Evolutionary conservation across 805 yeast genomes (phyloP), one percentile per base, ranked within the genome.

Genomic region (Kluyveromyces nonfermentans): DNA sequence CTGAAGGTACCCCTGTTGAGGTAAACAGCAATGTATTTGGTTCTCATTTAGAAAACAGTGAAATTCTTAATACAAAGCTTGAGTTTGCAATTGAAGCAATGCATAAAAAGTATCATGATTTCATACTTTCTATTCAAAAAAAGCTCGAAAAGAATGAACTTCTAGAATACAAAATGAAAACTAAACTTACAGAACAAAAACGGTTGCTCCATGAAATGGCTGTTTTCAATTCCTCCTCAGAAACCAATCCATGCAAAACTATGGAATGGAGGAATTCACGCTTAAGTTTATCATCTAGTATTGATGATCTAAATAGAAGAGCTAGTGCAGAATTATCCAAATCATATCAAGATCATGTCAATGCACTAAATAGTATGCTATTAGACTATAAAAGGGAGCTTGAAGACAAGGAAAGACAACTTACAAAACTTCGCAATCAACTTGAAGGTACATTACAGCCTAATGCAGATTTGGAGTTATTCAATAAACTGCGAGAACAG

Each of bases 101-200:
- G 35, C 64, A 59, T 42, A 51, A 55, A 22, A 57, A 56, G 32
- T 60, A 60, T 43, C 62, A 54, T 16, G 48, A 49, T 15, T 60
- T 59, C 40, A 46, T 60, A n/a, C 52, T 48, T 17, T 50, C 57
- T 10, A 50, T 60, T 15, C 47, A 54, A 31, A 18, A 37, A 19
- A 59, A 58, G 37, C 39, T 60, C 16, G 49, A 44, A 21, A 40
- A 47, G 17, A 47, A 59, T 36, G 46, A 52, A 7, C 37, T 46
- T 12, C 38, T 54, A 40, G 59, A 53, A 40, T 35, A 40, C 31
- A 14, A 41, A 12, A 39, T 57, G 50, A 47, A 46, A 16, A 36
- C 38, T n/a, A 57, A 58, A 44, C 42, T 60, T 16, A 43, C 48
- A 18, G 46, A 49, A 36, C 64, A 61, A 41, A 47, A 48, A 9